Evolutionary conservation across 1,139 yeast species (phyloP), one percentile per base, ranked within the genome.

Genomic region (Blastobotrys illinoisensis): DNA sequence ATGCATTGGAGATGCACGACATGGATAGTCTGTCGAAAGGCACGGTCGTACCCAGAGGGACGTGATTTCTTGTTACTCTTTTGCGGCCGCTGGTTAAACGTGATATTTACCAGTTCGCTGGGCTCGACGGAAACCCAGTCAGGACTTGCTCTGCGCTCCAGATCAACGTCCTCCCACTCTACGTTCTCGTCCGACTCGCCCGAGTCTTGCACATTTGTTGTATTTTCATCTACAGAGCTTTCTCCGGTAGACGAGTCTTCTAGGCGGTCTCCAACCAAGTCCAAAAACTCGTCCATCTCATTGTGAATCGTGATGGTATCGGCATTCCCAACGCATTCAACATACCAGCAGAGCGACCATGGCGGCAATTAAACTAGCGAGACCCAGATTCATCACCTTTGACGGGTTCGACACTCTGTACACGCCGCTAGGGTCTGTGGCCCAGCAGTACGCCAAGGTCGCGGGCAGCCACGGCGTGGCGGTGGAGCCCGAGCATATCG

Each of bases 391-490:
- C 45, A 55, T 64, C 13, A 63, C 68, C 2, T 66, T 66, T 52
- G 70, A 66, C 52, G 69, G 66, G 20, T 66, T 65, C 55, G 69
- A 66, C 1, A 66, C 70, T 1, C 51, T 66, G 5, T 66, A 62
- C 49, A 54, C 56, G 1, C 68, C 68, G 7, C 46, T 46, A 13
- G 60, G 60, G 2, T 48, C 61, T 1, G 66, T 64, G 1, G 58
- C 61, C n/a, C 47, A 56, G 11, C 65, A 62, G 44, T 66, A 66
- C 48, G 57, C 55, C 7, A 54, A 57, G 4, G 64, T 64, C n/a
- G 49, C 46, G 6, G 46, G 53, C 13, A 47, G 56, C 48, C 50
- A 58, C 46, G 64, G 62, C 9, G 51, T 62, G 4, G 44, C 48
- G 2, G 60, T 59, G 4, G 49, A 53, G 7, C 54, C 61, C 21